Percentiles rank a stretch among this genome's conserved stretches.
Evolutionary conservation across 495 filamentous ascomycete species (phyloP).

Genomic region (Penicillium canariense): DNA sequence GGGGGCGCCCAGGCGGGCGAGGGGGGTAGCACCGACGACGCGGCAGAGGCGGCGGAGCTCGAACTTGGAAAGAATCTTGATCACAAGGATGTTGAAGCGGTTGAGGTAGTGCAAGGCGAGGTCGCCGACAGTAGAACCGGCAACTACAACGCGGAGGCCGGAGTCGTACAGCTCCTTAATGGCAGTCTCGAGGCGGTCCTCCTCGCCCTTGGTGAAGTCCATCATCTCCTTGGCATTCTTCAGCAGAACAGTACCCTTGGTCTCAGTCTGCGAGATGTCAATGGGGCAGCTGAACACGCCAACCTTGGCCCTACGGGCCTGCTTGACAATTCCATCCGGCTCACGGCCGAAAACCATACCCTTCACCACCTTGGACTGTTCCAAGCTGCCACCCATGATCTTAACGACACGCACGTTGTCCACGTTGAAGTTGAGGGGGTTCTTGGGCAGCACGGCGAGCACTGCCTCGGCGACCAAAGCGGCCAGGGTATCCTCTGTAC

Average conservation of each 20-base stretch:
- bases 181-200: conserved; percentile 79
- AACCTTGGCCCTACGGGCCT: conserved; percentile 88
- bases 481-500: conserved; percentile 84
- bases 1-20: conserved; percentile 91
- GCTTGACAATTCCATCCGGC: conserved; percentile 86
- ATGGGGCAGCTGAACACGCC: conserved; percentile 95
- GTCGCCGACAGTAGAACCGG: conserved; percentile 88
- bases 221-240: conserved; percentile 99
- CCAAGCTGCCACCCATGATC: conserved; percentile 96
- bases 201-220: conserved; percentile 96
- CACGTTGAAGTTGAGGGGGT: conserved; percentile 98
- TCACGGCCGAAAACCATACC: conserved; percentile 98
- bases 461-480: conserved; percentile 89
- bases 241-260: conserved; percentile 98
- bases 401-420: conserved; percentile 99
- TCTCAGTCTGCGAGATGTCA: conserved; percentile 95
- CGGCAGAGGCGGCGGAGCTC: conserved; percentile 91
- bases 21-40: conserved; percentile 92
- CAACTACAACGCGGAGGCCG: conserved; percentile 86
- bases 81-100: conserved; percentile 89
- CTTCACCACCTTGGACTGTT: conserved; percentile 90
- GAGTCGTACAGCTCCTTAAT: conserved; percentile 97
- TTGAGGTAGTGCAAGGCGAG: conserved; percentile 97
- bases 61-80: conserved; percentile 98
- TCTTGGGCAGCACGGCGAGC: conserved; percentile 91